A percentile compares a stretch with the other conserved stretches of the same genome.
Conservation (phyloP, 345 rosid species). For the Theobroma cacao region DNA sequence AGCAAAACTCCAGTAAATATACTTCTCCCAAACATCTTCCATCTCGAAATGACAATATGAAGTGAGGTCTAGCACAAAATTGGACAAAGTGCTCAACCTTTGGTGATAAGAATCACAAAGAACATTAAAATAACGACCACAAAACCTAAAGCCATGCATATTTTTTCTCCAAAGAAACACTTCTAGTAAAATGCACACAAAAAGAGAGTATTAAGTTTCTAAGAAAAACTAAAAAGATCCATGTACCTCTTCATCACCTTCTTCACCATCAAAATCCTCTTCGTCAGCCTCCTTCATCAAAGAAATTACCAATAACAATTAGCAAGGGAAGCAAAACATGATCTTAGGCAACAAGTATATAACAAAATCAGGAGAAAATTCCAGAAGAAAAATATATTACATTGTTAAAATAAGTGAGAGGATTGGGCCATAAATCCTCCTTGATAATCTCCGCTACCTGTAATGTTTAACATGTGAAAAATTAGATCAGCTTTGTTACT, state of each 20-base stretch:
- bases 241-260: constrained; percentile 64
- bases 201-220: neutral
- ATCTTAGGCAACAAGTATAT: neutral
- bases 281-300: constrained; percentile 66
- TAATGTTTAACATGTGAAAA: constrained; percentile 10
- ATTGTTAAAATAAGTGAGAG: constrained; percentile 78
- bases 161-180: no score
- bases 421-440: constrained; percentile 96
- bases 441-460: constrained; percentile 93
- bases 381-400: constrained; percentile 33
- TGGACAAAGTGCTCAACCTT: neutral
- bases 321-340: neutral
- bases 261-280: constrained; percentile 60
- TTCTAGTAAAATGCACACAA: neutral
- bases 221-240: neutral
- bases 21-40: neutral
- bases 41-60: neutral
- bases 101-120: neutral
- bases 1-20: neutral
- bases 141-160: neutral
- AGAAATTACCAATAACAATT: constrained; percentile 4
- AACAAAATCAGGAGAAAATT: neutral
- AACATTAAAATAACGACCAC: neutral
- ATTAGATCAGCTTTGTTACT: neutral
- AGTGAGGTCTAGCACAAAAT: neutral